Base-by-base conservation (phyloP, 1,284 basidiomycete species). In the Rhodotorula sp. region DNA sequence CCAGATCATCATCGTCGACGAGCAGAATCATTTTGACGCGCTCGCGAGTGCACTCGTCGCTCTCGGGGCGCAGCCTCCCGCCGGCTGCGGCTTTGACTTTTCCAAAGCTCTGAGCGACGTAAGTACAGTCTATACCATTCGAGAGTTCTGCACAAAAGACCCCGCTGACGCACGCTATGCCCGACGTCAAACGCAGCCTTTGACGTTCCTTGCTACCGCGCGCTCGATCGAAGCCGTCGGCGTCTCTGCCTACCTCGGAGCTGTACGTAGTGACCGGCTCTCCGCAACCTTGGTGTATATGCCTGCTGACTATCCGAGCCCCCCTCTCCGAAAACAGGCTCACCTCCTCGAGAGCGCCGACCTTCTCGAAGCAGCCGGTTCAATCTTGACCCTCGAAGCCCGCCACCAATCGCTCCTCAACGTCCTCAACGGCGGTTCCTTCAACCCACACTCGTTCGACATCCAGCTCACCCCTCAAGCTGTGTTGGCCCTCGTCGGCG, bases 151-250 rank as follows among this genome's bases (percentile, higher is more conserved):
- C 34, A 34, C 34, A 7, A 34, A 34, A 34, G 34, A 34, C 34
- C n/a, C n/a, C n/a, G n/a, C n/a, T 43, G 39, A 3, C 51, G 3
- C 5, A 16, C 5, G 10, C 26, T 1, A 6, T 48, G 18, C n/a
- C 10, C 57, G 18, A 8, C 10, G 20, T 5, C n/a, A 1, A 16
- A 16, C 7, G 5, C 34, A 71, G 70, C 70, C 70, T 58, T 70
- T 85, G 15, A 89, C 88, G 21, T 91, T 92, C 89, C 84, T 87
- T 54, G 84, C 87, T 10, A 85, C 86, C n/a, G 91, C 91, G 4
- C 89, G 90, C 74, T 82, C 89, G 3, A 86, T 93, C n/a, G 91
- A 93, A 83, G 86, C 87, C 72, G 85, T 91, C 58, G 91, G 92
- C 77, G 90, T 91, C 58, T 83, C 85, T 3, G 80, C 80, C 3